Evolutionary conservation across 352 stramenopile genomes (phyloP), one percentile per base, ranked within the genome.

Genomic region (Pythium utonaiense): DNA sequence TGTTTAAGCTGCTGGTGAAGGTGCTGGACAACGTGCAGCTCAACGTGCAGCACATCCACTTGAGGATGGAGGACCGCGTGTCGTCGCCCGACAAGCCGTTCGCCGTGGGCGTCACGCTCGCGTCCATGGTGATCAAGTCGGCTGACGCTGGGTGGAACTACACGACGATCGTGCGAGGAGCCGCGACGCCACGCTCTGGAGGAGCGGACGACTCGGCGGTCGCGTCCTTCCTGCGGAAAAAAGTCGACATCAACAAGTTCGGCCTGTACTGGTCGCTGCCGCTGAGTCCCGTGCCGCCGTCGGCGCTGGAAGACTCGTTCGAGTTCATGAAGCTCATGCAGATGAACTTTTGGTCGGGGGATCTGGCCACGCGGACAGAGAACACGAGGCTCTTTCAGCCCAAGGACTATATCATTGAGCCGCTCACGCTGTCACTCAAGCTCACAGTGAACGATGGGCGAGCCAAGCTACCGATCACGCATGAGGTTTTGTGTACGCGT

Each of bases 1-100:
- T 89, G 2, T 86, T 89, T 60, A 91, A 91, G 52, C 67, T 94
- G 53, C 61, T 91, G 17, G 75, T 88, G 30, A 94, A 94, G 50
- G 69, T 83, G 51, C 74, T 94, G 40, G 84, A 94, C 67, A 94
- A 94, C n/a, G 74, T 94, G 41, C 84, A 94, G 51, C 64, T 94
- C 2, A 77, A 89, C 17, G 71, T 94, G 25, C 82, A 90, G 63
- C 78, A 89, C 57, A 70, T 92, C 24, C 84, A 94, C 58, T 21
- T 92, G 40, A 67, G 84, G 0, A 61, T 94, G 42, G 84, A 94
- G 38, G 84, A 94, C 70, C 28, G 56, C 3, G 67, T 84, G 13
- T 91, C 80, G n/a, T 64, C 76, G 36, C 64, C 71, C 0, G 44
- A 22, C 10, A 65, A 61, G 2, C 73, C 80, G 8, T 92, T 80